These are phyloP conservation scores for Botrytis porri DNA, from an alignment of 2,329 filamentous ascomycete genomes.

Conservation along the genomic window DNA sequence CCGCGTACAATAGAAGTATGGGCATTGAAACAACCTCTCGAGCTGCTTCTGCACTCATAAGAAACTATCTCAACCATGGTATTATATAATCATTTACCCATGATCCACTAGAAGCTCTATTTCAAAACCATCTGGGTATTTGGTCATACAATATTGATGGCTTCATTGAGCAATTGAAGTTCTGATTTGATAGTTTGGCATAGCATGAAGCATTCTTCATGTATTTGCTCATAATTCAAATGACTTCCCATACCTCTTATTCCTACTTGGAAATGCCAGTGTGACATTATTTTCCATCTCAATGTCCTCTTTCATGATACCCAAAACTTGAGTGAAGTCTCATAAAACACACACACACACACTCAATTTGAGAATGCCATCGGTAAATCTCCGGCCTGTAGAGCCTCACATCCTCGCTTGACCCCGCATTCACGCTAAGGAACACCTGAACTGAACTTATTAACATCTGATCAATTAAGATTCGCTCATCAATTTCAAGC, in stretches of 20 bases:
- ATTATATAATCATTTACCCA: too few species aligned
- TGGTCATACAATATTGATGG: not conserved
- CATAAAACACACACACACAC: not conserved
- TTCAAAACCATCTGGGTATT: not conserved
- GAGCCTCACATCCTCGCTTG: conserved; percentile 9
- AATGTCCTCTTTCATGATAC: not conserved
- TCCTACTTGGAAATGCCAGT: not conserved
- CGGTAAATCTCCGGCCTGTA: not conserved
- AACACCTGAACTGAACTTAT: not conserved
- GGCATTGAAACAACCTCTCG: not conserved
- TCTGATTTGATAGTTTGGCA: not conserved
- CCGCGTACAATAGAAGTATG: not conserved
- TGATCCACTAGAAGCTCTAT: not conserved
- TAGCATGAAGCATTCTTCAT: not conserved
- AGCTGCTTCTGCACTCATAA: not conserved
- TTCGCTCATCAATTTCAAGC: conserved; percentile 1
- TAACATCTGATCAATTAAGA: not conserved
- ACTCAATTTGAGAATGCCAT: not conserved
- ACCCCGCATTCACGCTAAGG: conserved; percentile 1
- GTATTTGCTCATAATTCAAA: not conserved
- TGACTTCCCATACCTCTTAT: not conserved
- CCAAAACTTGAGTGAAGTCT: not conserved
- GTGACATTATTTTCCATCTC: not conserved
- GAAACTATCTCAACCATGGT: not conserved
- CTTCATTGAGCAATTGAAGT: not conserved